Base-by-base conservation (phyloP, 441 rosid genomes). In the Euphorbia celastroides region DNA sequence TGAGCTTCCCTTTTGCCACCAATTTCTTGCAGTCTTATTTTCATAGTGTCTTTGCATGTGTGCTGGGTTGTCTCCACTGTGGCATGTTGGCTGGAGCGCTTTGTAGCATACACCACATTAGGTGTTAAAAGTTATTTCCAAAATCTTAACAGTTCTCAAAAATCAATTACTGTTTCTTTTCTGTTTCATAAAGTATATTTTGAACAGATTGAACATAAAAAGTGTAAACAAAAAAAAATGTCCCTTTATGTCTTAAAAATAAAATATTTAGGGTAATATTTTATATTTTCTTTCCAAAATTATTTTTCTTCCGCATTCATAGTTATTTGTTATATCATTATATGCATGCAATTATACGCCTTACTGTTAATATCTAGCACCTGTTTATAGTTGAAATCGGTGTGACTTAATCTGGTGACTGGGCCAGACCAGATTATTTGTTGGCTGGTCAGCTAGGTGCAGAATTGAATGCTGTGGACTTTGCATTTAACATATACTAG, bases 361-460 rank as follows among this genome's bases (percentile, higher is more conserved):
- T 25, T 25, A 32, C 59, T 25, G 17, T 26, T 25, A 26, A 19
- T 60, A 48, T 5, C 11, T 11, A 55, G 28, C 20, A 54, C 17
- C 30, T 1, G 10, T 36, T 60, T 27, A 11, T 14, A 36, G 20
- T 4, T 60, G 51, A 38, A 60, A 60, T 12, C 19, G 56, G 66
- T 27, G 25, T 17, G 14, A 30, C n/a, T 58, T 59, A 16, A 58
- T 50, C 57, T 17, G n/a, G 14, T 27, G 32, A 26, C 31, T 8
- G 20, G 7, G 13, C 20, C 32, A 30, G 28, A 27, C 60, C 19
- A 13, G 9, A 57, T 30, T 36, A 57, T 57, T 27, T 5, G 0
- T 57, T 55, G 60, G 28, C 20, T 57, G 60, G 34, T 57, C 60
- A 27, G 36, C 28, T 57, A 14, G 34, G 60, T 57, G 36, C 19